Base-by-base conservation (phyloP, 1,284 basidiomycete genomes). In the Ceratobasidium sp. region DNA sequence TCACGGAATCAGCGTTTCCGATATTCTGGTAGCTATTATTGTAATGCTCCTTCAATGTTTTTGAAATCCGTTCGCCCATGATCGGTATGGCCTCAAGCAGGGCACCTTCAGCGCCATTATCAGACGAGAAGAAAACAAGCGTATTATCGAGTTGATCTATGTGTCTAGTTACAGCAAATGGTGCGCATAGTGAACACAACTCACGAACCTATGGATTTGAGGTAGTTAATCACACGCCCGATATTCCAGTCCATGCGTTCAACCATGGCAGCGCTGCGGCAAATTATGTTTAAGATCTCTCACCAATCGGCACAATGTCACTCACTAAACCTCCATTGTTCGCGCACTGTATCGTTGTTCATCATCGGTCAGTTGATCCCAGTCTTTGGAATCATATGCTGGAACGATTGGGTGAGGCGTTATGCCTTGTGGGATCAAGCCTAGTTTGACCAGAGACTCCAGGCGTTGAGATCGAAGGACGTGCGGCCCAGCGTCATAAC, bases 221-320 rank as follows among this genome's bases (percentile, higher is more conserved):
- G 39, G 27, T 62, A 62, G 6, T 62, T 39, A 24, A 62, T 37
- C 16, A 62, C 61, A 22, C 61, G 61, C 5, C 61, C 61, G 14
- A 62, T 62, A 46, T 62, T 62, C 61, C 61, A 62, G 19, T 62
- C 61, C 61, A 62, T 62, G 13, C 61, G 61, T 13, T 62, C 61
- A 9, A 62, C 61, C 61, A 62, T 62, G 14, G 61, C 61, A 9
- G 61, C 39, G 31, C 61, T 62, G 43, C n/a, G 19, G 3, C 19
- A 16, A 34, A 31, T 5, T 13, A 7, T 16, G 27, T 54, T 54
- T 39, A 24, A 3, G 4, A 16, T 22, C 2, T 34, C 27, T 39
- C 19, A n/a, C 16, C n/a, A 2, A n/a, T 3, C 4, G n/a, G 6
- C n/a, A 29, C 22, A 54, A 22, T 22, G 5, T 16, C 5, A 62